Evolutionary conservation across 1,284 basidiomycete species (phyloP), one percentile per base, ranked within the genome.

Genomic region (Cronartium quercuum): DNA sequence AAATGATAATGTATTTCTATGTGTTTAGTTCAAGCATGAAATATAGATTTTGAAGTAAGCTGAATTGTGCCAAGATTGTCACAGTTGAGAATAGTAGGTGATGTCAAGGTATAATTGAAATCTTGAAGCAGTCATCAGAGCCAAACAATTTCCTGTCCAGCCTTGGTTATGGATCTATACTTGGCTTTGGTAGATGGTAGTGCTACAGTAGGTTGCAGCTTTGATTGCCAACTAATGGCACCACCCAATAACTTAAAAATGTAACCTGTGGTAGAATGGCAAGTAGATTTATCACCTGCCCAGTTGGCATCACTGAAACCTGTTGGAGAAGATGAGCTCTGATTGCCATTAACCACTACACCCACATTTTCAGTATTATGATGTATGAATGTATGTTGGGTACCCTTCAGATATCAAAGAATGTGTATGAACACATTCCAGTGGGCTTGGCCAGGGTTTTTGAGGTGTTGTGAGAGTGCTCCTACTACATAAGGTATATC

Each of bases 121-220:
- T 12, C 21, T 37, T 13, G n/a, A 2, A 37, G 18, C 21, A 64
- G 40, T 4, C 15, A 12, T 21, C 15, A 37, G 2, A 69, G 15
- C 67, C 67, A 69, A 10, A 40, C 6, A 1, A 41, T 41, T 12
- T 69, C 67, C 34, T 69, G 67, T 1, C 51, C 35, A 3, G 76
- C 73, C 5, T 51, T 37, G 0, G 57, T 57, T 7, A 68, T 58
- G 6, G 73, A 51, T 1, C 35, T 38, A 29, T 70, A 67, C 63
- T 77, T 74, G 34, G 77, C 76, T 40, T 76, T 51, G 3, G 64
- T 66, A 15, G 67, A 70, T 21, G 68, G 77, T 18, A 62, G 47
- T 10, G 51, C 38, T 6, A 77, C 74, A 15, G 44, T 42, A 5
- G 57, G 38, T 57, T 77, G 76, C 6, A 66, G 38, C 4, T 60